A percentile compares a stretch with the other conserved stretches of the same genome.
Evolutionary conservation across 768 basidiomycete genomes (phyloP).

Genomic region (Hericium coralloides): DNA sequence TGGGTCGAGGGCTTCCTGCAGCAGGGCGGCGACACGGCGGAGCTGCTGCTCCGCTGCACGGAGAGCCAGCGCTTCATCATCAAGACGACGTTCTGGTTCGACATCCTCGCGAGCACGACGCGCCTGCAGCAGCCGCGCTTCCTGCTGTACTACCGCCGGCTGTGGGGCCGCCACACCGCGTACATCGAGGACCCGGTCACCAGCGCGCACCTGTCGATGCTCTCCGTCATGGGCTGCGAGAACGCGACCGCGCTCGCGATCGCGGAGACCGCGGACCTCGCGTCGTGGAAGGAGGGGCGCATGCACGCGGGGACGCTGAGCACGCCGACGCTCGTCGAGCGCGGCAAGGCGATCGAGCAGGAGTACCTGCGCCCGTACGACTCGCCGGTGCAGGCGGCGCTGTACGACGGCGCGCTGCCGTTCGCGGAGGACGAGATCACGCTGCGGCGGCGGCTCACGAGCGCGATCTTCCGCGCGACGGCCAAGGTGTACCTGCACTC

Average conservation of each 20-base stretch:
- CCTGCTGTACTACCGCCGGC: constrained; percentile 40
- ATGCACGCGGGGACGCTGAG: constrained; percentile 38
- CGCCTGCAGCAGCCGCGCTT: constrained; percentile 51
- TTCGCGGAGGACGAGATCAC: constrained; percentile 17
- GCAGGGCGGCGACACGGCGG: constrained; percentile 27
- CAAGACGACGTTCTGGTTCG: constrained; percentile 83
- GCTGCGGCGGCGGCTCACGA: constrained; percentile 27
- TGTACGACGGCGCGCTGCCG: constrained; percentile 1
- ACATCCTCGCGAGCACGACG: constrained; percentile 74
- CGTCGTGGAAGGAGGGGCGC: constrained; percentile 52
- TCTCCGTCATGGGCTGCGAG: constrained; percentile 79
- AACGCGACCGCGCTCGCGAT: constrained; percentile 72
- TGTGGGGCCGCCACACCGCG: constrained; percentile 41
- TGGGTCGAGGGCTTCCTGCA: constrained; percentile 46
- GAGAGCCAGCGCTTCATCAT: constrained; percentile 62
- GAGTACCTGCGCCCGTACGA: constrained; percentile 26
- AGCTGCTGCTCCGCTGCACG: constrained; percentile 35
- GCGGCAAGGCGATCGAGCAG: constrained; percentile 43
- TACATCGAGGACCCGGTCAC: constrained; percentile 28
- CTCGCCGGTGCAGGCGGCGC: constrained; percentile 3
- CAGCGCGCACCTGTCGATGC: constrained; percentile 51
- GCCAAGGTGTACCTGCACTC: constrained; percentile 68
- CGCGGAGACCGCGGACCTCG: constrained; percentile 60
- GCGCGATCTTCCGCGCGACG: constrained; percentile 58
- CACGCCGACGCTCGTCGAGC: constrained; percentile 48